Evolutionary conservation across 169 alveolate genomes (phyloP).

Genomic region (Toxoplasma gondii): DNA sequence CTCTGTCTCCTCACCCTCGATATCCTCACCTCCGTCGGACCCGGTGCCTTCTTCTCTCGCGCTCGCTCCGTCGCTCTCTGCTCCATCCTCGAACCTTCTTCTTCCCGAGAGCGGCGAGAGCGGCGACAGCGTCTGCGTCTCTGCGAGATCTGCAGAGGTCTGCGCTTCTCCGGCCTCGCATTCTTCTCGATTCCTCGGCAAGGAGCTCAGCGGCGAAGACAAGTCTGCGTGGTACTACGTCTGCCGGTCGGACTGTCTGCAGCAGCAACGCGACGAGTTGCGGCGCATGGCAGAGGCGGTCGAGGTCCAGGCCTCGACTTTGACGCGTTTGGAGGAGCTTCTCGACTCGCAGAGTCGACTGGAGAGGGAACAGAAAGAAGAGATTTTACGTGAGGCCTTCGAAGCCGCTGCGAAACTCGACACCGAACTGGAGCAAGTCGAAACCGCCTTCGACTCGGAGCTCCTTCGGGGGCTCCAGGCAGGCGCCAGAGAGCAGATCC

Average conservation of each 20-base stretch:
- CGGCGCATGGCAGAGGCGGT: not conserved
- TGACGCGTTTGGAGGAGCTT: not conserved
- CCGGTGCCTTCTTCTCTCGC: too few relatives aligned
- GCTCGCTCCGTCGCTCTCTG: too few relatives aligned
- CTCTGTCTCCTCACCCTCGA: too few relatives aligned
- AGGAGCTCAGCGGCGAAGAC: not conserved
- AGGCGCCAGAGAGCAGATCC: not conserved
- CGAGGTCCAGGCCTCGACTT: not conserved
- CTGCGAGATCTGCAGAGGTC: not conserved
- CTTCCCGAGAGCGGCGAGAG: too few relatives aligned
- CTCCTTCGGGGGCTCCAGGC: not conserved
- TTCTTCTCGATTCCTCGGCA: not conserved
- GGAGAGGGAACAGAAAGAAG: not conserved
- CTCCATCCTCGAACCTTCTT: too few relatives aligned
- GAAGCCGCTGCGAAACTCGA: conserved; percentile 21
- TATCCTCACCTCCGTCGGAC: too few relatives aligned
- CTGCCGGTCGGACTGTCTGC: not conserved
- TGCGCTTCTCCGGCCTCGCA: not conserved
- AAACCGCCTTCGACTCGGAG: not conserved
- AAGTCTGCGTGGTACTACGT: conserved; percentile 24
- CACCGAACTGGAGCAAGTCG: not conserved
- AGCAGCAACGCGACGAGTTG: not conserved
- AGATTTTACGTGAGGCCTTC: not conserved
- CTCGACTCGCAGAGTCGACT: not conserved
- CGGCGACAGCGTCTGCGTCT: not conserved